phyloP scores from a whole-genome alignment of 306 rosid genomes.

The Pachyrhizus erosus region DNA sequence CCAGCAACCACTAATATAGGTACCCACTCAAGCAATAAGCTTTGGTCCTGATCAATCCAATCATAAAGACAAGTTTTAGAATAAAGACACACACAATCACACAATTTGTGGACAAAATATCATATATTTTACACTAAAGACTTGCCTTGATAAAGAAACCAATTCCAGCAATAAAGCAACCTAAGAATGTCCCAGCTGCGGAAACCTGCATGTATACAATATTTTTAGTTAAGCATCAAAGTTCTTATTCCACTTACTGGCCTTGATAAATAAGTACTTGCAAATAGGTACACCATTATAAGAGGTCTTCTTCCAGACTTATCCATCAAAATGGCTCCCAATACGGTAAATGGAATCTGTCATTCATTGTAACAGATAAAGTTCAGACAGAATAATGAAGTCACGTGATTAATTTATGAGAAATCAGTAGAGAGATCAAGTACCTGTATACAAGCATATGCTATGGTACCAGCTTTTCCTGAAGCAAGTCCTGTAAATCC shows the following conservation, averaged over 20 bases:
- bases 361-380: conserved; percentile 27
- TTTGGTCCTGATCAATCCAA: conserved; percentile 48
- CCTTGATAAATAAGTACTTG: not conserved
- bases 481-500: conserved; percentile 65
- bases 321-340: conserved; percentile 73
- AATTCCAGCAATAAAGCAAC: conserved; percentile 61
- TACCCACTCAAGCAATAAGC: conserved; percentile 53
- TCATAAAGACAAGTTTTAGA: conserved; percentile 39
- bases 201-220: conserved; percentile 53
- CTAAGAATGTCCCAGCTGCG: conserved; percentile 74
- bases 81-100: not conserved
- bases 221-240: conserved; percentile 8
- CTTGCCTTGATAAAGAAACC: conserved; percentile 68
- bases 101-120: not conserved
- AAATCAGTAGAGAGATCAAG: conserved; percentile 21
- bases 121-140: not conserved
- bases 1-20: conserved; percentile 66
- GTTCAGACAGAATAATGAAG: not conserved
- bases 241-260: not conserved
- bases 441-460: conserved; percentile 78
- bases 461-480: conserved; percentile 67
- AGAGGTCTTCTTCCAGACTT: conserved; percentile 80
- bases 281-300: conserved; percentile 53
- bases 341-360: conserved; percentile 68
- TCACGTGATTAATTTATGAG: conserved; percentile 13